Base-by-base conservation (phyloP, 1,284 basidiomycete genomes). In the Agroathelia rolfsii region DNA sequence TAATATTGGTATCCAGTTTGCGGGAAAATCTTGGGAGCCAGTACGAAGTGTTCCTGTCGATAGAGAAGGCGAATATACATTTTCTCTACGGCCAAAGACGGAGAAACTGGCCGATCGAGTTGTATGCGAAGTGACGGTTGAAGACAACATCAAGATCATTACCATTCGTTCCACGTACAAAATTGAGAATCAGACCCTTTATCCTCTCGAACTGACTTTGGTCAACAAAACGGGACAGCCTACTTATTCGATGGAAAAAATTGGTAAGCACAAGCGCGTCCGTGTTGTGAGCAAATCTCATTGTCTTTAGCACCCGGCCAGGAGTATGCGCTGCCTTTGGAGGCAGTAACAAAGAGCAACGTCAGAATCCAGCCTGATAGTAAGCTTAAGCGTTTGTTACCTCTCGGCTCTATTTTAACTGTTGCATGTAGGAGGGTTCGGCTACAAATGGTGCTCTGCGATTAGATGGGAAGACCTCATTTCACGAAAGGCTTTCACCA, bases 101-200 rank as follows among this genome's bases (percentile, higher is more conserved):
- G 75, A 75, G 24, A 83, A 82, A 52, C 78, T 86, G 37, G 70
- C 76, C 3, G 79, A 88, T 52, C 83, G 92, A 24, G 55, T 99
- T 25, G 69, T 95, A 14, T 95, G 88, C 53, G 93, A 96, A 45
- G 80, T 98, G 42, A 81, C 76, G 44, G 77, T 98, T 18, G 72
- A 87, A 49, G 80, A 95, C 53, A 97, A 93, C 49, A 83, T 95
- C 54, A 99, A 99, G 64, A 61, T 95, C 40, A 87, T 98, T 41
- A 97, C 90, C 1, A 73, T 99, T 46, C 73, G 93, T 24, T 98
- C 95, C 0, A 90, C 89, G 0, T 93, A 95, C 56, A 80, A 86
- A 48, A 69, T 99, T 33, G 84, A 93, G 55, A 99, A 99, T 56
- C 62, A 79, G 40, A 95, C 94, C 0, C 66, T 94, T 36, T 87